Conservation (phyloP, 805 yeast genomes). For the Wickerhamomyces hampshirensis region DNA sequence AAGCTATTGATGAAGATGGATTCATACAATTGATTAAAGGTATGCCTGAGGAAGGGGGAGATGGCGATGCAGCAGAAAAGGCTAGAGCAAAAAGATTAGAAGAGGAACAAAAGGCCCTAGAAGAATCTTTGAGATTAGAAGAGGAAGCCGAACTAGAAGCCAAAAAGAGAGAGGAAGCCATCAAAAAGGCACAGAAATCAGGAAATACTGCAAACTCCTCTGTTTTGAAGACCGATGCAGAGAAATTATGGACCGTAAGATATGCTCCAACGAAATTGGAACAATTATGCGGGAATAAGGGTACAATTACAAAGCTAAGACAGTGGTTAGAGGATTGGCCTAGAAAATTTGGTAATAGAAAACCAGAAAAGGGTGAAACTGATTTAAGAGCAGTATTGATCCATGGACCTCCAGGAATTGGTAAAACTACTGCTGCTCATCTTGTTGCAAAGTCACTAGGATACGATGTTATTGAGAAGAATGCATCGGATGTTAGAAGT, state of each 20-base stretch:
- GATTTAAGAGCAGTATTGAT: conserved; percentile 79
- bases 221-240: conserved; percentile 39
- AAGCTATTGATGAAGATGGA: conserved; percentile 85
- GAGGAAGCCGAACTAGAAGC: conserved; percentile 38
- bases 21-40: conserved; percentile 64
- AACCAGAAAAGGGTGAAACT: conserved; percentile 57
- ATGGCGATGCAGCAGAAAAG: conserved; percentile 69
- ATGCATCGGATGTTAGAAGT: conserved; percentile 88
- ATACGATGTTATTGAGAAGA: conserved; percentile 69
- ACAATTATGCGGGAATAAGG: conserved; percentile 91
- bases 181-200: conserved; percentile 23
- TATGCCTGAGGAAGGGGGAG: conserved; percentile 93
- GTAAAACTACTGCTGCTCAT: conserved; percentile 81
- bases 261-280: conserved; percentile 77
- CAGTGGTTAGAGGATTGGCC: conserved; percentile 82
- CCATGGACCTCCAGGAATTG: conserved; percentile 85
- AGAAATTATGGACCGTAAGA: conserved; percentile 86
- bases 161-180: conserved; percentile 24
- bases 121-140: conserved; percentile 45
- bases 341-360: conserved; percentile 47
- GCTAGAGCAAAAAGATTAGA: conserved; percentile 65
- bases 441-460: conserved; percentile 65
- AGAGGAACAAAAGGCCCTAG: conserved; percentile 55
- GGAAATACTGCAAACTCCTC: conserved; percentile 17
- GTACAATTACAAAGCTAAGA: conserved; percentile 58